Percentiles rank a stretch among this genome's conserved stretches.
phyloP scores from a whole-genome alignment of 2,329 filamentous ascomycete genomes.

The Chrysoporthe puriensis region DNA sequence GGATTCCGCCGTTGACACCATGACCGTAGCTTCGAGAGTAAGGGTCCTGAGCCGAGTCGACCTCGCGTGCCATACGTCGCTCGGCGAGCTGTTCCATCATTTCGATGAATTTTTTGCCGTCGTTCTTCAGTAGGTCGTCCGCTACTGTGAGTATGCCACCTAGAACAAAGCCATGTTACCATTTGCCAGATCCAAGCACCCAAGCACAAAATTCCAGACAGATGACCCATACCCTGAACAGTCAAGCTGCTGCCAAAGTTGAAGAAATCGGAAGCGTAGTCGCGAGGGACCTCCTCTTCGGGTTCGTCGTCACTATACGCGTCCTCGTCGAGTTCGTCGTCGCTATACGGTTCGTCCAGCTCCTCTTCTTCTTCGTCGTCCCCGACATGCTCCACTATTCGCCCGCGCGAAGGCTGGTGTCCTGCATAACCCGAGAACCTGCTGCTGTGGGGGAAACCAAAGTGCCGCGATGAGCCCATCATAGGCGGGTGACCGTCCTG shows the following conservation, averaged over 20 bases:
- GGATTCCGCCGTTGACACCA: slow-evolving; percentile 60
- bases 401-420: slow-evolving; percentile 74
- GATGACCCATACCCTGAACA: slow-evolving; percentile 71
- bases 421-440: slow-evolving; percentile 56
- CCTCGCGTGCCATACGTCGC: slow-evolving; percentile 94
- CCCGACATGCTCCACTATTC: slow-evolving; percentile 70
- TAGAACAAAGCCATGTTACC: slow-evolving; percentile 46
- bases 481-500: slow-evolving; percentile 74
- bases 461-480: slow-evolving; percentile 68
- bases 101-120: slow-evolving; percentile 99
- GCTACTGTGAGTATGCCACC: slow-evolving; percentile 98
- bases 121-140: slow-evolving; percentile 97
- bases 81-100: slow-evolving; percentile 99
- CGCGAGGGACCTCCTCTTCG: slow-evolving; percentile 53
- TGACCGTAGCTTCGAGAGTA: slow-evolving; percentile 27
- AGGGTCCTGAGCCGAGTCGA: slow-evolving; percentile 72
- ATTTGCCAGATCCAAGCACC: slow-evolving; percentile 35
- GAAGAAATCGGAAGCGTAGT: slow-evolving; percentile 83
- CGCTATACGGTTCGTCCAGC: slow-evolving; percentile 59
- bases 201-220: slow-evolving; percentile 3
- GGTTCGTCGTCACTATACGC: slow-evolving; percentile 67
- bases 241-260: slow-evolving; percentile 97
- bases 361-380: slow-evolving; percentile 60
- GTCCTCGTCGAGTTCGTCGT: slow-evolving; percentile 71
- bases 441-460: slow-evolving; percentile 47